These are phyloP conservation scores for Thraustochytrium sp. DNA, from an alignment of 352 stramenopile species.

Conservation along the genomic window DNA sequence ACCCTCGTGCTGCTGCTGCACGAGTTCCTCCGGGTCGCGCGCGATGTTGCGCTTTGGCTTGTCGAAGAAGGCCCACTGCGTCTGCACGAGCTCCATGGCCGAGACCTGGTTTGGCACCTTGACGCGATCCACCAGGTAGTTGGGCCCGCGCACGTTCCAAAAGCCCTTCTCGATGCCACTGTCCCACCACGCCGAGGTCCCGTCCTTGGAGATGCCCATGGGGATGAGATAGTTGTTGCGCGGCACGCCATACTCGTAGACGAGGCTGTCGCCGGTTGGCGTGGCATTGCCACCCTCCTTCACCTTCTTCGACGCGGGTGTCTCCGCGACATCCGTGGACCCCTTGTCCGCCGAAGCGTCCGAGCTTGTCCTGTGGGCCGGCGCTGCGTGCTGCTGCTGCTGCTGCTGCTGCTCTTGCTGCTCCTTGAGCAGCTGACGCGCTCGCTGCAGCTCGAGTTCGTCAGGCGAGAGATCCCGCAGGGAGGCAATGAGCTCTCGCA, in stretches of 20 bases:
- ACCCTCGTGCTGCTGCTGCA: conserved; percentile 57
- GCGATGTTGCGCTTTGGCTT: conserved; percentile 66
- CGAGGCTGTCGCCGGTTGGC: not conserved
- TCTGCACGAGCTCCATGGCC: conserved; percentile 45
- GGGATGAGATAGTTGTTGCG: conserved; percentile 19
- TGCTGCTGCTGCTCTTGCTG: not conserved
- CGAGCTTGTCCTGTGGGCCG: not conserved
- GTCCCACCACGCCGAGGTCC: conserved; percentile 19
- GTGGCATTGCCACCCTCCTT: too few relatives aligned
- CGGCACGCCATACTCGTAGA: conserved; percentile 30
- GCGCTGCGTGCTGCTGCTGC: not conserved
- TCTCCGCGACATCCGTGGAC: not conserved
- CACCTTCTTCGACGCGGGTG: not conserved
- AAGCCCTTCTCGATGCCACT: conserved; percentile 30
- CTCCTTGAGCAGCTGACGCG: not conserved
- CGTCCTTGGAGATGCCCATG: conserved; percentile 26
- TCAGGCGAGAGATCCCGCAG: not conserved
- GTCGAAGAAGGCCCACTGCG: conserved; percentile 46
- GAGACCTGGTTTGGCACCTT: conserved; percentile 61
- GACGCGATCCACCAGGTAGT: conserved; percentile 75
- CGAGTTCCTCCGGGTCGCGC: conserved; percentile 61
- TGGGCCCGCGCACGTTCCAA: conserved; percentile 62
- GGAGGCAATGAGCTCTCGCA: not conserved
- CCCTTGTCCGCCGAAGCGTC: not conserved
- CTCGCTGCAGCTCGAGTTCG: not conserved